phyloP scores from a whole-genome alignment of 2,329 filamentous ascomycete genomes.

The Tolypocladium nubicola region DNA sequence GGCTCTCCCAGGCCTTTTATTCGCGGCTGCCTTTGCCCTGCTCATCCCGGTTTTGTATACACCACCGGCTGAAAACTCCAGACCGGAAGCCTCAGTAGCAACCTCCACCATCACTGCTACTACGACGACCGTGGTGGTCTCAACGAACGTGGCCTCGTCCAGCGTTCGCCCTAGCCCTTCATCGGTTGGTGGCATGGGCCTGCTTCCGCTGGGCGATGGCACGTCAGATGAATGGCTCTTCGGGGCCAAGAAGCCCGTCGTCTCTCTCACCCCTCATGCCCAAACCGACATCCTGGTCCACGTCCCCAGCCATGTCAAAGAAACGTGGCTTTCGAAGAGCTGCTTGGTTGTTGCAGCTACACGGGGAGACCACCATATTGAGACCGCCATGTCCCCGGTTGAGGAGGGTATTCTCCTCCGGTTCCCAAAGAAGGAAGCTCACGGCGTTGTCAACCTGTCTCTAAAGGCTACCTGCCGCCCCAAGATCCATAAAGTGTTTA shows the following conservation, averaged over 20 bases:
- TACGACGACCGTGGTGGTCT: conserved; percentile 3
- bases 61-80: conserved; percentile 6
- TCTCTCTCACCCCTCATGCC: conserved; percentile 21
- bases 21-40: conserved; percentile 11
- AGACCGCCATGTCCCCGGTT: conserved; percentile 35
- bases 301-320: conserved; percentile 38
- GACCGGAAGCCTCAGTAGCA: background rate
- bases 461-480: conserved; percentile 49
- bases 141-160: conserved; percentile 6
- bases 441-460: conserved; percentile 47
- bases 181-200: conserved; percentile 12
- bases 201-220: conserved; percentile 19
- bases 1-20: conserved; percentile 13
- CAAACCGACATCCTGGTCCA: conserved; percentile 43
- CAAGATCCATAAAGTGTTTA: conserved; percentile 49
- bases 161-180: conserved; percentile 1
- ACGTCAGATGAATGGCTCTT: conserved; percentile 23
- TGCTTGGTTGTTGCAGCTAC: conserved; percentile 46
- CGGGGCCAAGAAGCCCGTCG: conserved; percentile 18
- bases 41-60: conserved; percentile 17
- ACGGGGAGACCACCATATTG: conserved; percentile 34
- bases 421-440: conserved; percentile 41
- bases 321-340: conserved; percentile 44
- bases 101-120: conserved; percentile 13
- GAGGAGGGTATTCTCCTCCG: conserved; percentile 42